Evolutionary conservation across 1,139 yeast species (phyloP), one percentile per base, ranked within the genome.

Genomic region (Debaryomyces robertsiae): DNA sequence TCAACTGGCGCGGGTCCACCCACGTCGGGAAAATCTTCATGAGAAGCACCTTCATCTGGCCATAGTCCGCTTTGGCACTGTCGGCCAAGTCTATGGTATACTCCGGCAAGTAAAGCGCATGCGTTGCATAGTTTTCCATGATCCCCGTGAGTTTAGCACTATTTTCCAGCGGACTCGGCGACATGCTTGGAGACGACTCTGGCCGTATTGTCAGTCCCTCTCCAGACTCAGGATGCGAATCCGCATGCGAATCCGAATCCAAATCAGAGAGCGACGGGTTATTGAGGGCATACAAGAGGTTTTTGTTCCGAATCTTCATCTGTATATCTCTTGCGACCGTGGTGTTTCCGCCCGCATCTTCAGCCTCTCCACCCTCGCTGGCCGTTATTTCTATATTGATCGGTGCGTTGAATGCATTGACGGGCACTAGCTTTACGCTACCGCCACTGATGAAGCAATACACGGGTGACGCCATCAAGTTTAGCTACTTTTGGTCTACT

Each of bases 201-300:
- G 16, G 22, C n/a, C 39, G 24, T 7, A 48, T 33, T 13, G 39
- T 32, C 42, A 45, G 14, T 19, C 7, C 7, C 22, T 19, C 22
- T 19, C 7, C 7, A 9, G 30, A 25, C 6, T 40, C 32, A 25
- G 43, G 41, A 5, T 37, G 35, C 22, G 35, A 30, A 36, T 28
- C 30, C 17, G 19, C 38, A 36, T 25, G 42, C 36, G 53, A 42
- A 30, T 68, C 74, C 1, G 62, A 57, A 35, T 70, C 75, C 9
- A 64, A 47, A 43, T 71, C 77, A 1, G 74, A 67, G 27, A 65
- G 52, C 6, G 73, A 66, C 5, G 77, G 77, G 49, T 73, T 72
- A 49, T 73, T 73, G 31, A 73, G 56, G 38, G 67, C 57, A 50
- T 72, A 73, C 31, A 73, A 52, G 13, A 72, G 55, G 51, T 71